These are phyloP conservation scores for Cytospora piceicola DNA, from an alignment of 2,329 filamentous ascomycete genomes.

Conservation along the genomic window DNA sequence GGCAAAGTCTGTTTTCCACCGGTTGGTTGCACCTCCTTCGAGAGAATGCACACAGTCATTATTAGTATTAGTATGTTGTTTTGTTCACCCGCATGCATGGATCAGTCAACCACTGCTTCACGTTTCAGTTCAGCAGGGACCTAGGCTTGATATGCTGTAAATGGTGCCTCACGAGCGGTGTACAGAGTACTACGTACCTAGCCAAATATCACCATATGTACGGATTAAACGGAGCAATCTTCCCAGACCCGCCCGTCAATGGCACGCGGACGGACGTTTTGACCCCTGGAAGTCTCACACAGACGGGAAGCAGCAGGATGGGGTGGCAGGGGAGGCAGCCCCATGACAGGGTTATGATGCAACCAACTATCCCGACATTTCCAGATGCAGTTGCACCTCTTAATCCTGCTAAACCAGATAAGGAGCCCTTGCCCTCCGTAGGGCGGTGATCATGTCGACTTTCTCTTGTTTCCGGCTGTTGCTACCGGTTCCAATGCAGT, in stretches of 20 bases:
- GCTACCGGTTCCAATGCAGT: neutral
- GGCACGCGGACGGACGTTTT: conserved; percentile 14
- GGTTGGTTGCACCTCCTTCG: neutral
- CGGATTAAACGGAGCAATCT: neutral
- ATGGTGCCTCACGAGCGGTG: neutral
- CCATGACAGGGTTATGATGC: conserved; percentile 26
- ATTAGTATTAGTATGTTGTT: neutral
- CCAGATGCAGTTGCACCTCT: neutral
- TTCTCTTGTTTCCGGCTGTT: neutral
- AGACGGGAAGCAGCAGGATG: conserved; percentile 21
- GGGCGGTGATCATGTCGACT: neutral
- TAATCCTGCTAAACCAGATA: neutral
- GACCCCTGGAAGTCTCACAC: conserved; percentile 17
- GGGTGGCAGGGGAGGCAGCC: conserved; percentile 14
- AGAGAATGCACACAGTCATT: neutral
- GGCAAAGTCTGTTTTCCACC: neutral
- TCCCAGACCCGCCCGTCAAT: conserved; percentile 10
- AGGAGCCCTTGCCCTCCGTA: neutral
- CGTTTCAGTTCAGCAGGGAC: neutral
- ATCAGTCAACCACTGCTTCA: neutral
- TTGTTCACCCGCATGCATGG: neutral
- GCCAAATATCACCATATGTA: too few species aligned
- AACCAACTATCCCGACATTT: conserved; percentile 16
- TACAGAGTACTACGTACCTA: too few species aligned
- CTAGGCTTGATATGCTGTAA: neutral